phyloP scores from a whole-genome alignment of 1,139 yeast species.

The Zhuliangozyma blackwelliae region DNA sequence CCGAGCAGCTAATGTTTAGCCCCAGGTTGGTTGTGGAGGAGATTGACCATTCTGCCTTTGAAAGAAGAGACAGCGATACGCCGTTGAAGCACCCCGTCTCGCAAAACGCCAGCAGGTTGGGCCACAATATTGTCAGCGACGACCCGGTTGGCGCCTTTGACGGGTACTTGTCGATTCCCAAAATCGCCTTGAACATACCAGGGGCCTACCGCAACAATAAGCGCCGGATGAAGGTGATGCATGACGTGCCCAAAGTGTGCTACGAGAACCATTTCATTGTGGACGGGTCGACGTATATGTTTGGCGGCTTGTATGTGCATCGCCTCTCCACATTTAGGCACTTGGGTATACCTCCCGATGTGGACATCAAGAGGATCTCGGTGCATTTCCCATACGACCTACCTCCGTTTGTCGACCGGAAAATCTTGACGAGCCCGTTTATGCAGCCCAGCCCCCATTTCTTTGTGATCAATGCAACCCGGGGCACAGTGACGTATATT shows the following conservation, averaged over 20 bases:
- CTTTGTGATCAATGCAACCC: conserved; percentile 26
- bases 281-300: conserved; percentile 30
- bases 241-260: conserved; percentile 24
- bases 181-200: conserved; percentile 23
- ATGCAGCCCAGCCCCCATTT: conserved; percentile 26
- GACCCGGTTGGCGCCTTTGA: conserved; percentile 22
- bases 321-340: conserved; percentile 19
- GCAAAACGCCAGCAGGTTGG: neutral
- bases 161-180: conserved; percentile 30
- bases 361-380: conserved; percentile 28
- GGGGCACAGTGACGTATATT: conserved; percentile 31
- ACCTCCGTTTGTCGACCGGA: conserved; percentile 38
- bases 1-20: conserved; percentile 20
- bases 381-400: conserved; percentile 36
- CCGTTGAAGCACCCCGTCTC: conserved; percentile 1
- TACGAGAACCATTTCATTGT: conserved; percentile 34
- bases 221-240: conserved; percentile 7
- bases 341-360: conserved; percentile 33
- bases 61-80: conserved; percentile 6
- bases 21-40: conserved; percentile 25
- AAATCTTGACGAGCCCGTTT: conserved; percentile 34
- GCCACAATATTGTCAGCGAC: conserved; percentile 5
- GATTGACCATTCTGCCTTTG: conserved; percentile 15
- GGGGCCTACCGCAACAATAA: conserved; percentile 9
- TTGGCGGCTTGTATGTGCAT: conserved; percentile 34